Percentiles rank a stretch among this genome's conserved stretches.
phyloP scores from a whole-genome alignment of 495 filamentous ascomycete species.

The Opeltia flavorubescens region DNA sequence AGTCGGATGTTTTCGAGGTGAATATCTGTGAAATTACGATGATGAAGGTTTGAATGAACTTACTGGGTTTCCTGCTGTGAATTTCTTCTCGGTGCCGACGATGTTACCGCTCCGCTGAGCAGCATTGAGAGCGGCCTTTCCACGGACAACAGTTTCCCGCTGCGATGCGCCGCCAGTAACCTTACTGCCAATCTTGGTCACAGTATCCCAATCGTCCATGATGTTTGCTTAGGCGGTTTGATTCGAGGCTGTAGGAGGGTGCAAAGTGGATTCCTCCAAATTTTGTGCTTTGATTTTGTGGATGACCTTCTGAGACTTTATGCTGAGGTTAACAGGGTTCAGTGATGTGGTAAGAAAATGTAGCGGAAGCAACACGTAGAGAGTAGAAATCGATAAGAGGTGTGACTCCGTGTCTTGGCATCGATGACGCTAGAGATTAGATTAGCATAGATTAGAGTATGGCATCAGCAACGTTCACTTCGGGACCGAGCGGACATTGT shows the following conservation, averaged over 20 bases:
- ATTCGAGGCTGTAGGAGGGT: slow-evolving; percentile 10
- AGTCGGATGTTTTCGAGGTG: not conserved
- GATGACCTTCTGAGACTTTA: not conserved
- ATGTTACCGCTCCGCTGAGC: slow-evolving; percentile 66
- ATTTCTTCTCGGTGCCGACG: slow-evolving; percentile 91
- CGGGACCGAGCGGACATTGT: too few relatives aligned
- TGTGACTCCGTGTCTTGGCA: too few relatives aligned
- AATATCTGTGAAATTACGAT: not conserved
- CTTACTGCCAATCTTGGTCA: slow-evolving; percentile 89
- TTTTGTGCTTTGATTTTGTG: slow-evolving; percentile 1
- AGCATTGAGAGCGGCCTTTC: slow-evolving; percentile 79
- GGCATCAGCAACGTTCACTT: too few relatives aligned
- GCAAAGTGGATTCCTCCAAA: not conserved
- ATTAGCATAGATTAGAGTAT: too few relatives aligned
- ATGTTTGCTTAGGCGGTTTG: slow-evolving; percentile 21
- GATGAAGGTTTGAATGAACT: slow-evolving; percentile 21
- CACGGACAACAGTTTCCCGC: slow-evolving; percentile 77
- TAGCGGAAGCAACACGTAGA: too few relatives aligned
- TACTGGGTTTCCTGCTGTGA: slow-evolving; percentile 59
- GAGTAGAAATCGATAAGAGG: too few relatives aligned
- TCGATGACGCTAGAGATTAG: too few relatives aligned
- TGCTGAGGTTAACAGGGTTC: not conserved
- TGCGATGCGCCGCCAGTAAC: slow-evolving; percentile 43
- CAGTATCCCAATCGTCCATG: slow-evolving; percentile 70
- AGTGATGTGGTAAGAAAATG: too few relatives aligned